Evolutionary conservation across 2,329 filamentous ascomycete species (phyloP).

Genomic region (Fusarium lateritium): DNA sequence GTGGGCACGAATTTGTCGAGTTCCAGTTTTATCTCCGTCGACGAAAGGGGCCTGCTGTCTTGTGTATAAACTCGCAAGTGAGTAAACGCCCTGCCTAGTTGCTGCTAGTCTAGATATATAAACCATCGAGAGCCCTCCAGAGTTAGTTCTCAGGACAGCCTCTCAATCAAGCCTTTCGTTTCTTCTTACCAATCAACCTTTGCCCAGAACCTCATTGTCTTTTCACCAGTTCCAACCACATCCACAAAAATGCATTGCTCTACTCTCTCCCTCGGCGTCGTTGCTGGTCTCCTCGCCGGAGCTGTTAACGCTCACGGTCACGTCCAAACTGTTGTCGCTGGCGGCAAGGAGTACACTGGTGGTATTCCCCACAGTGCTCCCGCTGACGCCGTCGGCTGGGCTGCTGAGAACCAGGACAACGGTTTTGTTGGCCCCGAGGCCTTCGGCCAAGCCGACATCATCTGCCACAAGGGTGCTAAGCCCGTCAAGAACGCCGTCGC

Average conservation of each 20-base stretch:
- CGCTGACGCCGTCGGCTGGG: conserved; percentile 54
- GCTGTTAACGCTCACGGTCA: conserved; percentile 52
- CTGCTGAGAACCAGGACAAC: conserved; percentile 56
- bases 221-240: conserved; percentile 13
- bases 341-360: conserved; percentile 52
- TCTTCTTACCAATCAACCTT: conserved; percentile 4
- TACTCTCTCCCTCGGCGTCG: conserved; percentile 30
- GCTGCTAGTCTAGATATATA: conserved; percentile 19
- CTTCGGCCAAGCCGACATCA: conserved; percentile 60
- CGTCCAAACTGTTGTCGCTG: conserved; percentile 45
- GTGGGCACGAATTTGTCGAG: conserved; percentile 27
- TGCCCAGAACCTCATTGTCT: conserved; percentile 1
- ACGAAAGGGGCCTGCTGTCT: conserved; percentile 28
- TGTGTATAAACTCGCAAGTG: conserved; percentile 8
- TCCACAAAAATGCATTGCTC: conserved; percentile 25
- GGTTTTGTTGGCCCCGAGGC: conserved; percentile 63
- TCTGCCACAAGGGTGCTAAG: conserved; percentile 62
- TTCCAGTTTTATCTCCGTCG: conserved; percentile 34
- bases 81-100: conserved; percentile 1
- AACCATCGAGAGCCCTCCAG: conserved; percentile 2
- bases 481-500: conserved; percentile 57
- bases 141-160: conserved; percentile 3
- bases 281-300: conserved; percentile 44
- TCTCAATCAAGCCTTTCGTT: conserved; percentile 16
- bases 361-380: conserved; percentile 49